Conservation (phyloP, 768 basidiomycete genomes). For the Trametes cinnabarina region DNA sequence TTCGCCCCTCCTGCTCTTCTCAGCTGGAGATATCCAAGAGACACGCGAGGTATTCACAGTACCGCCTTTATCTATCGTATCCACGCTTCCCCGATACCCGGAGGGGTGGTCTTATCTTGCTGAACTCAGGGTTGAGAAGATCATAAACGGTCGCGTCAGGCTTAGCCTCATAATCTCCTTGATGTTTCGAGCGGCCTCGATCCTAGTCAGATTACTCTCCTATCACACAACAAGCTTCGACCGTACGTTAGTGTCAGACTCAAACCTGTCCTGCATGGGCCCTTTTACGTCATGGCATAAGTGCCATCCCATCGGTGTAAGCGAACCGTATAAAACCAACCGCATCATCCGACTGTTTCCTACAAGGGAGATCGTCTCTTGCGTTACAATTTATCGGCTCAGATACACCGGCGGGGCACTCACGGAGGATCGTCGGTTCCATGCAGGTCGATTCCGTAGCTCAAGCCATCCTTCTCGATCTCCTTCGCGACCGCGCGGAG, state of each 20-base stretch:
- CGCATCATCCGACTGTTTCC: slow-evolving; percentile 23
- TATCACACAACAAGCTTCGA: not conserved
- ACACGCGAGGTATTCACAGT: too few relatives aligned
- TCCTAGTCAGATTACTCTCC: not conserved
- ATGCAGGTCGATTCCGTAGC: slow-evolving; percentile 34
- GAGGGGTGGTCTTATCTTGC: not conserved
- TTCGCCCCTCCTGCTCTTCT: too few relatives aligned
- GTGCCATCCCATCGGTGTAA: slow-evolving; percentile 50
- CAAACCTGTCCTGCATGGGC: not conserved
- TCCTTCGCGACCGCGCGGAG: slow-evolving; percentile 57
- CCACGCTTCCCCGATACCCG: not conserved
- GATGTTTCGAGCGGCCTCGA: not conserved
- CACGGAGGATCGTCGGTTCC: slow-evolving; percentile 45
- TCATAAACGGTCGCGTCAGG: not conserved
- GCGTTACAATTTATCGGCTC: not conserved
- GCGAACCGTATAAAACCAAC: slow-evolving; percentile 53
- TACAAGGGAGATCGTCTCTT: slow-evolving; percentile 9
- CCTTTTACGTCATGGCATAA: slow-evolving; percentile 41
- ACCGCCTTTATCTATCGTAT: too few relatives aligned
- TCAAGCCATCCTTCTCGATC: slow-evolving; percentile 61
- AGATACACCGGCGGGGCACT: slow-evolving; percentile 27
- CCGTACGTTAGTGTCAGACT: not conserved
- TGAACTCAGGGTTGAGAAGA: not conserved
- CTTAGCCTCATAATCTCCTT: not conserved
- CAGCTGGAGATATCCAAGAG: too few relatives aligned